A percentile compares a stretch with the other conserved stretches of the same genome.
phyloP scores from a whole-genome alignment of 345 rosid species.

The Noccaea caerulescens region DNA sequence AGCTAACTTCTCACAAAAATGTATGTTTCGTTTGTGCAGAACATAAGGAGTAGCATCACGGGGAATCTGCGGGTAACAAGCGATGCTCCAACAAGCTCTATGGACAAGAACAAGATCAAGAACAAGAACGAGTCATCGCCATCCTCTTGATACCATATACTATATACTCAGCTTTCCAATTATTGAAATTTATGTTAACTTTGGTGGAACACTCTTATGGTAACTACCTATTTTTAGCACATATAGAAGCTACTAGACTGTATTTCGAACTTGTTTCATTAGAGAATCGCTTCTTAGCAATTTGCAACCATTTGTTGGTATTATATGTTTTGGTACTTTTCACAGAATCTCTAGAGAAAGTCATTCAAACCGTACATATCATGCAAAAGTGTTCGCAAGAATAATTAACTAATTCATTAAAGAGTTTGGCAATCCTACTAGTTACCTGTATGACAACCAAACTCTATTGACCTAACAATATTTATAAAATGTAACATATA shows the following conservation, averaged over 20 bases:
- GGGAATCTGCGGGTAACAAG: constrained; percentile 13
- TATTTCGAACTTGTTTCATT: constrained; percentile 10
- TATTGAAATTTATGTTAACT: constrained; percentile 3
- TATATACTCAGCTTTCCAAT: constrained; percentile 3
- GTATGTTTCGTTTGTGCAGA: constrained; percentile 21
- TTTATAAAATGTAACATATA: not conserved
- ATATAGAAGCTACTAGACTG: not conserved
- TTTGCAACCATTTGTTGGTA: no score
- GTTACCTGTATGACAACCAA: constrained; percentile 40
- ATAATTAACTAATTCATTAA: constrained; percentile 20
- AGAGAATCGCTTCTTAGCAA: no score
- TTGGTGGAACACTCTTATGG: constrained; percentile 8
- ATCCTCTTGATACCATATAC: not conserved
- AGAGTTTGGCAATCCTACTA: constrained; percentile 24
- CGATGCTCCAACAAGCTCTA: constrained; percentile 17
- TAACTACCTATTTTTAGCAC: not conserved
- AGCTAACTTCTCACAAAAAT: not conserved
- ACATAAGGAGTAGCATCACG: constrained; percentile 39
- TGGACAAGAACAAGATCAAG: not conserved
- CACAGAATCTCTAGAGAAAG: no score
- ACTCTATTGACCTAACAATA: constrained; percentile 40
- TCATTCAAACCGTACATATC: no score
- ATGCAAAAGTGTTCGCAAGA: not conserved
- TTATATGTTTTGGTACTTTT: no score
- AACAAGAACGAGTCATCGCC: constrained; percentile 15